A percentile compares a stretch with the other conserved stretches of the same genome.
Conservation (phyloP, 2,329 filamentous ascomycete species). For the Fusarium miscanthi region DNA sequence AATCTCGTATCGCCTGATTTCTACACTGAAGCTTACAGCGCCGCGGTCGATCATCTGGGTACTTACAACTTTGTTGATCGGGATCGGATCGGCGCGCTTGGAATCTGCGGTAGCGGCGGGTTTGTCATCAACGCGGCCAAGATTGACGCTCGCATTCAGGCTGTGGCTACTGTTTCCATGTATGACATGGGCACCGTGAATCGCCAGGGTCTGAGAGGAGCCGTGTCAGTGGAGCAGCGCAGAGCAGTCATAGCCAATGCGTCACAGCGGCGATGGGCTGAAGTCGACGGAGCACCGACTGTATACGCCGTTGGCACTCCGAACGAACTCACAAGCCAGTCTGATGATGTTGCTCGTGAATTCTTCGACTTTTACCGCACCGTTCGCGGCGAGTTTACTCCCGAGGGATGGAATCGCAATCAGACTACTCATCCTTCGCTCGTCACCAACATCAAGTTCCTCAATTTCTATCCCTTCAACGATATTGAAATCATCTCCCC, state of each 20-base stretch:
- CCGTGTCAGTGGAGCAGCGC: neutral
- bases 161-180: neutral
- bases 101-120: neutral
- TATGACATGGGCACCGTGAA: neutral
- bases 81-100: neutral
- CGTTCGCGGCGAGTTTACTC: neutral
- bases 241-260: neutral
- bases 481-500: neutral
- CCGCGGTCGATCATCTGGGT: neutral
- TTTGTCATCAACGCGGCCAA: neutral
- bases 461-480: slow-evolving; percentile 1
- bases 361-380: slow-evolving; percentile 7
- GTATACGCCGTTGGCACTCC: neutral
- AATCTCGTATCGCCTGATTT: neutral
- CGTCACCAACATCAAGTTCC: neutral
- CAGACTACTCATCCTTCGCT: neutral
- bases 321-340: neutral
- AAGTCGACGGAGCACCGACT: neutral
- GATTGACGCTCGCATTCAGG: neutral
- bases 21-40: neutral
- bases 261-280: neutral
- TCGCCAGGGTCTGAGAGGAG: neutral
- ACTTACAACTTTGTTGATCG: neutral
- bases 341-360: neutral
- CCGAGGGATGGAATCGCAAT: neutral